Evolutionary conservation across 495 filamentous ascomycete genomes (phyloP), one percentile per base, ranked within the genome.

Genomic region (Talaromyces adpressus): DNA sequence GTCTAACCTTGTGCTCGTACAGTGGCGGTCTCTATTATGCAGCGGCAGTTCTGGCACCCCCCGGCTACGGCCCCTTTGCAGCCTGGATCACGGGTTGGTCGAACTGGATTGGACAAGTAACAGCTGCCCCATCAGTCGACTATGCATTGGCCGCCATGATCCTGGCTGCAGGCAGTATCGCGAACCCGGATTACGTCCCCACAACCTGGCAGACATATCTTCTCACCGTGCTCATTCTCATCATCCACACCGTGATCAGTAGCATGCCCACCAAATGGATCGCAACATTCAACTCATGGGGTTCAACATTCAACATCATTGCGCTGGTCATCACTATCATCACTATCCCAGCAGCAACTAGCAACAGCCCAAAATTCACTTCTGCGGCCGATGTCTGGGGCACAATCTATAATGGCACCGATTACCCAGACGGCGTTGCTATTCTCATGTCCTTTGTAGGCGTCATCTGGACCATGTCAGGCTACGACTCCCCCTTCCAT

Each of bases 21-120:
- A 87, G 87, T 69, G 89, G 89, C 45, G 89, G 89, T 56, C 79
- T 92, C 39, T 92, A 92, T 70, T 92, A 92, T 71, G 88, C 89
- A 22, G 79, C 89, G 27, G 89, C 89, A 3, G 89, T 91, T 0
- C 82, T 92, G n/a, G 89, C 89, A 25, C 89, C 88, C 41, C 85
- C 86, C 7, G 87, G 87, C 61, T 91, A 84, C 67, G 89, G 89
- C 4, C 89, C 89, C 18, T 80, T 90, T 30, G 89, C 89, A 5
- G 88, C 89, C 11, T 92, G 86, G 86, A 75, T 88, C 34, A 88
- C 86, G 2, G 86, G 86, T 7, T 91, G 89, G 89, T 88, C 85
- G 54, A 91, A 90, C 72, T 91, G 87, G 86, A 80, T 89, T 52
- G 83, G 80, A 22, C 88, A 90, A 68, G 82, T 90, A 45, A 89